phyloP scores from a whole-genome alignment of 345 rosid genomes.

The Melaleuca quinquenervia region DNA sequence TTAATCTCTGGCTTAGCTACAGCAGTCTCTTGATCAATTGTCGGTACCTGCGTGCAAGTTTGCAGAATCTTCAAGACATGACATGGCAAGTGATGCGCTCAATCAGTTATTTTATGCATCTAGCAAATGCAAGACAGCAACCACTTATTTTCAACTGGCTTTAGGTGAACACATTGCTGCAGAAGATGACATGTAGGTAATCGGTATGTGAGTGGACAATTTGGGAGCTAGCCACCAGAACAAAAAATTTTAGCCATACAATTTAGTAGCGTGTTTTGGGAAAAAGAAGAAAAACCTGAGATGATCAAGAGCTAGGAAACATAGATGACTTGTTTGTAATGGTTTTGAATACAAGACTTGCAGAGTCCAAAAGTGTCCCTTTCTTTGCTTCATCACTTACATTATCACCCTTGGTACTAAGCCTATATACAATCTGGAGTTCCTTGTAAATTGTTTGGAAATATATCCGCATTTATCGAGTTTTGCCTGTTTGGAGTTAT shows the following conservation, averaged over 20 bases:
- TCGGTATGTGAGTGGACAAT: not conserved
- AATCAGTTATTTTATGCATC: not conserved
- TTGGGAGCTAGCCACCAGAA: not conserved
- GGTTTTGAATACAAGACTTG: not conserved
- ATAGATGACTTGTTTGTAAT: not conserved
- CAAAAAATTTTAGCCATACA: not conserved
- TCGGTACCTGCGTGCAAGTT: slow-evolving; percentile 36
- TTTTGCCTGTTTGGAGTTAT: not conserved
- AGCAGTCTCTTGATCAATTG: slow-evolving; percentile 64
- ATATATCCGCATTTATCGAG: not conserved
- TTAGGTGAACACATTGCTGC: not conserved
- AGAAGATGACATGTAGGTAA: not conserved
- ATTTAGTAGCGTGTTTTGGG: not conserved
- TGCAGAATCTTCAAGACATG: not conserved
- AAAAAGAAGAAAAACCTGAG: not conserved
- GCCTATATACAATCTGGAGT: not conserved
- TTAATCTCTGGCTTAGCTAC: slow-evolving; percentile 52
- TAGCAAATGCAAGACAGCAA: not conserved
- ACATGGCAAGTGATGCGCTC: not conserved
- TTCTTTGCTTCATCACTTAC: not conserved
- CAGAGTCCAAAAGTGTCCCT: not conserved
- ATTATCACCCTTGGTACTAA: not conserved
- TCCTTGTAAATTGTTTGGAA: not conserved
- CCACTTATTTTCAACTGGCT: not conserved
- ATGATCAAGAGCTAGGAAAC: not conserved